phyloP scores from a whole-genome alignment of 306 rosid genomes.

The Cucumis hystrix region DNA sequence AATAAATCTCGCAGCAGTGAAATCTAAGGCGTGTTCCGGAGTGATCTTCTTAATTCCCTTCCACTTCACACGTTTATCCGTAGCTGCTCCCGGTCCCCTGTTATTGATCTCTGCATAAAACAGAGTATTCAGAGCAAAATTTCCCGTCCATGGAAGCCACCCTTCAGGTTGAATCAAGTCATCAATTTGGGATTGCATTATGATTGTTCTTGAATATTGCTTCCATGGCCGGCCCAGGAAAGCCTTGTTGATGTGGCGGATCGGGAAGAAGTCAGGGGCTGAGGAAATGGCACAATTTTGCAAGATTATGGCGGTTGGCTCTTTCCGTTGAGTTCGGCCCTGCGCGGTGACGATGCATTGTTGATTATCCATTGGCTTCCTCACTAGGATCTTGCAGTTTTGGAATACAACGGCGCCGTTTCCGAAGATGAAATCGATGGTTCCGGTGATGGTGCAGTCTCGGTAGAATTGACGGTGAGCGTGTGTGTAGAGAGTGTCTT shows the following conservation, averaged over 20 bases:
- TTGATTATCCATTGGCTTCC: slow-evolving; percentile 29
- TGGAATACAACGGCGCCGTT: slow-evolving; percentile 29
- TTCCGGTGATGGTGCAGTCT: slow-evolving; percentile 34
- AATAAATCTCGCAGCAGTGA: slow-evolving; percentile 22
- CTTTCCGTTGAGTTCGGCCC: slow-evolving; percentile 22
- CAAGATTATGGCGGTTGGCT: slow-evolving; percentile 28
- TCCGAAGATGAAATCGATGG: slow-evolving; percentile 45
- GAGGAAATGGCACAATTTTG: slow-evolving; percentile 40
- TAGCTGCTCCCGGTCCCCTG: slow-evolving; percentile 33
- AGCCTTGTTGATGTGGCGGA: slow-evolving; percentile 5
- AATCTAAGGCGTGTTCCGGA: slow-evolving; percentile 7
- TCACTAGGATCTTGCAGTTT: slow-evolving; percentile 38
- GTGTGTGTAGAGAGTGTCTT: slow-evolving; percentile 42
- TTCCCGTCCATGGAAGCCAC: slow-evolving; percentile 41
- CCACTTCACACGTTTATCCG: slow-evolving; percentile 34
- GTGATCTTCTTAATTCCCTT: slow-evolving; percentile 20
- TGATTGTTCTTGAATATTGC: slow-evolving; percentile 35
- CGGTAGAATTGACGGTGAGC: slow-evolving; percentile 45
- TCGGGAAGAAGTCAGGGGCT: slow-evolving; percentile 3
- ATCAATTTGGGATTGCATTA: slow-evolving; percentile 40
- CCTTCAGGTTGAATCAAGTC: slow-evolving; percentile 30
- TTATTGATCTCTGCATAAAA: slow-evolving; percentile 33
- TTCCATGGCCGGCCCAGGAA: slow-evolving; percentile 69
- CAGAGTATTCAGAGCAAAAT: slow-evolving; percentile 15
- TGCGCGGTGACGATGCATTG: slow-evolving; percentile 46